Conservation (phyloP, 129 eudicot species). For the Gnaphalium uliginosum region DNA sequence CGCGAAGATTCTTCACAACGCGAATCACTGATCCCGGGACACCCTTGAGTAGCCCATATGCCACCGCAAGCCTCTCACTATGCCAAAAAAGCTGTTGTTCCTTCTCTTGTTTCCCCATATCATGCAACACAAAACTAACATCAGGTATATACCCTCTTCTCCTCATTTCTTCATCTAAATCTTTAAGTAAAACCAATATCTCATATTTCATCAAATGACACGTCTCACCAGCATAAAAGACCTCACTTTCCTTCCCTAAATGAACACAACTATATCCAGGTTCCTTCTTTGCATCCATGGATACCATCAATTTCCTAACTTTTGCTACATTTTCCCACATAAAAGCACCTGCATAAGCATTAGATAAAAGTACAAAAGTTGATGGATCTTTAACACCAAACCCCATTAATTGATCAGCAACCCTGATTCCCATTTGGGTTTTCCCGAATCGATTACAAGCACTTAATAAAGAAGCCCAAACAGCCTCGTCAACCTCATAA, state of each 20-base stretch:
- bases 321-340: slow-evolving; percentile 77
- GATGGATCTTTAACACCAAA: slow-evolving; percentile 68
- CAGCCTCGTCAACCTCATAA: slow-evolving; percentile 78
- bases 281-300: slow-evolving; percentile 58
- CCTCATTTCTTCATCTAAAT: slow-evolving; percentile 76
- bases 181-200: slow-evolving; percentile 51
- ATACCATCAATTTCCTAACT: slow-evolving; percentile 65
- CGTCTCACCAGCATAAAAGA: slow-evolving; percentile 76
- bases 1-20: slow-evolving; percentile 72
- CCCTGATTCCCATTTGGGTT: slow-evolving; percentile 56
- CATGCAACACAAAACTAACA: slow-evolving; percentile 74
- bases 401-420: slow-evolving; percentile 61
- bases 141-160: slow-evolving; percentile 83
- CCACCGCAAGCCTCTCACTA: slow-evolving; percentile 84
- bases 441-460: slow-evolving; percentile 63
- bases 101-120: slow-evolving; percentile 68
- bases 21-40: slow-evolving; percentile 62
- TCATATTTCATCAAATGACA: slow-evolving; percentile 51
- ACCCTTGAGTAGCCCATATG: slow-evolving; percentile 73
- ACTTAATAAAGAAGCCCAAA: slow-evolving; percentile 81
- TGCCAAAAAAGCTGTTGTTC: slow-evolving; percentile 89
- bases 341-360: slow-evolving; percentile 66
- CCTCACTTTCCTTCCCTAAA: slow-evolving; percentile 62
- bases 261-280: slow-evolving; percentile 78
- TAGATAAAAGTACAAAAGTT: slow-evolving; percentile 59